Evolutionary conservation across 139 green algal genomes (phyloP).

Genomic region (Bryopsis sp.): DNA sequence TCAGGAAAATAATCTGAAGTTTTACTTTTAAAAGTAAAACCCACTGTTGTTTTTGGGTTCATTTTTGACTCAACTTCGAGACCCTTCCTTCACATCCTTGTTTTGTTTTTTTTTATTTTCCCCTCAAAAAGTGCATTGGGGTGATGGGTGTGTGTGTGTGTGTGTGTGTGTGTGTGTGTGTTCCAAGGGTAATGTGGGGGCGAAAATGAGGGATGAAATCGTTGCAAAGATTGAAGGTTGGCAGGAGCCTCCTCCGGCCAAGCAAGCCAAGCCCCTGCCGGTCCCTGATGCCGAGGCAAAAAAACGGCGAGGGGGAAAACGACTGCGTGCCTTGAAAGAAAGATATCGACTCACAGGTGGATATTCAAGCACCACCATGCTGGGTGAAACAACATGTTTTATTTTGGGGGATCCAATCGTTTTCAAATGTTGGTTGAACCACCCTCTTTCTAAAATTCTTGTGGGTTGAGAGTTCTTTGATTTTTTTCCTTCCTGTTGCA

Average conservation of each 20-base stretch:
- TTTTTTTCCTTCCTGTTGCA: slow-evolving; percentile 19
- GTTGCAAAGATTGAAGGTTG: slow-evolving; percentile 93
- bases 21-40: too few species aligned
- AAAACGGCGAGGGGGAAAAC: slow-evolving; percentile 78
- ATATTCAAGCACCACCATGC: too few species aligned
- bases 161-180: background rate
- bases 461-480: too few species aligned
- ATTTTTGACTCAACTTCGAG: too few species aligned
- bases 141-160: background rate
- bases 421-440: slow-evolving; percentile 4
- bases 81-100: too few species aligned
- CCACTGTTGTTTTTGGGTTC: too few species aligned
- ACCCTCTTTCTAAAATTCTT: too few species aligned
- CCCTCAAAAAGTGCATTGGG: too few species aligned
- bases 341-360: slow-evolving; percentile 72
- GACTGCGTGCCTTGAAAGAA: slow-evolving; percentile 92
- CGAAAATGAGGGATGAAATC: slow-evolving; percentile 65
- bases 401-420: too few species aligned
- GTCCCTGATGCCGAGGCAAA: slow-evolving; percentile 79
- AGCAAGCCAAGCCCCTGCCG: slow-evolving; percentile 79
- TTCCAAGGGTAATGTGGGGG: background rate
- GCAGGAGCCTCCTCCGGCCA: slow-evolving; percentile 93
- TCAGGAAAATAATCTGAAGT: too few species aligned
- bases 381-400: too few species aligned
- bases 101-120: too few species aligned